A percentile compares a stretch with the other conserved stretches of the same genome.
Evolutionary conservation across 2,329 filamentous ascomycete genomes (phyloP).

Genomic region (Calonectria fujianensis): DNA sequence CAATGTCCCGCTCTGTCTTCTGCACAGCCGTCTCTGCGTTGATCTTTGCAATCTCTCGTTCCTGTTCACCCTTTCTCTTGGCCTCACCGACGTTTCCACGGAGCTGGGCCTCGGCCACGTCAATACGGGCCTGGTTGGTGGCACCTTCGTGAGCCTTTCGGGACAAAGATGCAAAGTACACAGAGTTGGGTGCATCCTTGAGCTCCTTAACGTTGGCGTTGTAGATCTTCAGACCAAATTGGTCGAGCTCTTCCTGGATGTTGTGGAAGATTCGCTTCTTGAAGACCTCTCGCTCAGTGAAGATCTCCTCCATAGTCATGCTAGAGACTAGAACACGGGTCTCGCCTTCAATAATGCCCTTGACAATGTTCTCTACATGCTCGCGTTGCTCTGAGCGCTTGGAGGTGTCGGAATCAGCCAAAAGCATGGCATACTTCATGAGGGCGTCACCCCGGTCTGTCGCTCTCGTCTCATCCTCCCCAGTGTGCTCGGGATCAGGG

Average conservation of each 20-base stretch:
- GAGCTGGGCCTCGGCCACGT: constrained; percentile 79
- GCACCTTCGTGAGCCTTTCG: constrained; percentile 91
- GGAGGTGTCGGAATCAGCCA: constrained; percentile 78
- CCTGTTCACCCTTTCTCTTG: constrained; percentile 85
- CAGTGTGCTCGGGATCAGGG: constrained; percentile 43
- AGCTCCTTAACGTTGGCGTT: constrained; percentile 89
- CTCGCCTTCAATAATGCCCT: constrained; percentile 93
- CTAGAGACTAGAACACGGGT: constrained; percentile 87
- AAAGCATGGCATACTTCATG: constrained; percentile 87
- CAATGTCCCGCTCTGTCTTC: constrained; percentile 88
- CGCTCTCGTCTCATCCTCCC: constrained; percentile 53
- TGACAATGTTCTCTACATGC: constrained; percentile 90
- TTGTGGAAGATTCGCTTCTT: constrained; percentile 84
- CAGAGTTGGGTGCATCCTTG: constrained; percentile 86
- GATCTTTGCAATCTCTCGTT: constrained; percentile 92
- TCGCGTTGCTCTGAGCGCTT: constrained; percentile 63
- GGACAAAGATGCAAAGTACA: constrained; percentile 88
- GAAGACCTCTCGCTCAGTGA: constrained; percentile 85
- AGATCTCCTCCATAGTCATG: constrained; percentile 96
- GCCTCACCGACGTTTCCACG: constrained; percentile 85
- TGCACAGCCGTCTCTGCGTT: constrained; percentile 89
- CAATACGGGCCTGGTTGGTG: constrained; percentile 84
- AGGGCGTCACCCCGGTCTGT: constrained; percentile 78
- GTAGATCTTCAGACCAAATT: constrained; percentile 86
- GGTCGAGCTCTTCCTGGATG: constrained; percentile 85